Conservation (phyloP, 148 eudicot genomes). For the Rhododendron kiyosumense region DNA sequence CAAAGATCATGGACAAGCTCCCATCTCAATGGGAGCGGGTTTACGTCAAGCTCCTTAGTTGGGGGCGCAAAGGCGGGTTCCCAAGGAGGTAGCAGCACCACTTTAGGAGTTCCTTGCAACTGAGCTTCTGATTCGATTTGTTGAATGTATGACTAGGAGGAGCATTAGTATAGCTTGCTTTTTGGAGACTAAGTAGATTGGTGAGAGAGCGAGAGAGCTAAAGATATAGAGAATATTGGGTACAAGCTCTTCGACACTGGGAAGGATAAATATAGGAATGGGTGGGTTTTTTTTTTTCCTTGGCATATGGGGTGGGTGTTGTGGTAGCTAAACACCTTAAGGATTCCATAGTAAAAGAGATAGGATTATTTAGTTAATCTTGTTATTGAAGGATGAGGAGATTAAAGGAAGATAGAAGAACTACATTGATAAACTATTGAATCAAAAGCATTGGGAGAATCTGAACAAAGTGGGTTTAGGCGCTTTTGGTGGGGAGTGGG, state of each 20-base stretch:
- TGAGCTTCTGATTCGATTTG: background rate
- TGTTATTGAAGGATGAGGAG: background rate
- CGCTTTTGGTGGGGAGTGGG: too few species aligned
- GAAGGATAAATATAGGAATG: background rate
- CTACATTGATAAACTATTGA: too few species aligned
- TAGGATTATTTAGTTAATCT: background rate
- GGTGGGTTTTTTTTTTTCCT: background rate
- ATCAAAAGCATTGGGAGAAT: too few species aligned
- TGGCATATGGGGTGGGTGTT: background rate
- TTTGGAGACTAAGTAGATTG: background rate
- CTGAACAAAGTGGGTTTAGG: too few species aligned
- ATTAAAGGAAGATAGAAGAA: background rate
- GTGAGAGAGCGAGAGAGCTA: background rate
- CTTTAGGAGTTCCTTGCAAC: too few species aligned
- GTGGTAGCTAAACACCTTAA: background rate
- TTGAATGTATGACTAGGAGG: background rate
- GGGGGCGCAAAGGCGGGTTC: too few species aligned
- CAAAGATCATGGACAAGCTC: too few species aligned
- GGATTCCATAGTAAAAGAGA: background rate
- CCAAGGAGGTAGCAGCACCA: too few species aligned
- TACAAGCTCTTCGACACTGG: background rate
- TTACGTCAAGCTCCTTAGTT: too few species aligned
- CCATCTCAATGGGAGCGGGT: too few species aligned
- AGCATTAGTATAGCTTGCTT: background rate
- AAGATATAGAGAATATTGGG: background rate